These are phyloP conservation scores for Arxiozyma slooffiae DNA, from an alignment of 1,139 yeast genomes.

Conservation along the genomic window DNA sequence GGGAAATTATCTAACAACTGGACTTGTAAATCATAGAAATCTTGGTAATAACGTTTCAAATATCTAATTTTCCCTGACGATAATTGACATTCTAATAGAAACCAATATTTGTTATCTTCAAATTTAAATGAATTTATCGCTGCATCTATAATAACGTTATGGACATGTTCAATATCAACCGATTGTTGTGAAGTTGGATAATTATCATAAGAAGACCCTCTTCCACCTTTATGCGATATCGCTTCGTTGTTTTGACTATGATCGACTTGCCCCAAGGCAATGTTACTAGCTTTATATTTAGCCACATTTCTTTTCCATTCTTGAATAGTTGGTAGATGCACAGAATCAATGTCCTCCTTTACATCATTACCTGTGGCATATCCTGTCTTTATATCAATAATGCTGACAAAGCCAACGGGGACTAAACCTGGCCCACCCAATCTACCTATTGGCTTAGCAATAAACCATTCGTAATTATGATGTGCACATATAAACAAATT, in stretches of 20 bases:
- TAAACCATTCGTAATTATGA: conserved; percentile 93
- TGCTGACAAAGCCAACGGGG: conserved; percentile 81
- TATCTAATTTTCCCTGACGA: conserved; percentile 61
- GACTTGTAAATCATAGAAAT: conserved; percentile 90
- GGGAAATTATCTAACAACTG: conserved; percentile 77
- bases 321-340: conserved; percentile 80
- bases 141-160: conserved; percentile 40
- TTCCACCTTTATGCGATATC: conserved; percentile 3
- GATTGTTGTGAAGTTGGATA: conserved; percentile 3
- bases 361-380: conserved; percentile 40
- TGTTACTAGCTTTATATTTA: conserved; percentile 80
- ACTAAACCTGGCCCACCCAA: conserved; percentile 96
- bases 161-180: conserved; percentile 2
- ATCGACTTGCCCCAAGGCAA: conserved; percentile 46
- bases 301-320: conserved; percentile 93
- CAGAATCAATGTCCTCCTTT: conserved; percentile 47
- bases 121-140: conserved; percentile 72
- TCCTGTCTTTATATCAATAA: conserved; percentile 66
- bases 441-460: conserved; percentile 90
- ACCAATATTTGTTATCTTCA: conserved; percentile 87
- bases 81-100: conserved; percentile 59
- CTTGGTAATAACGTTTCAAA: conserved; percentile 86
- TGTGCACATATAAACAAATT: conserved; percentile 89
- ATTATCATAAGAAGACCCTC: neutral
- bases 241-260: conserved; percentile 9